Evolutionary conservation across 2,329 filamentous ascomycete species (phyloP), one percentile per base, ranked within the genome.

Genomic region (Paramyrothecium sp.): DNA sequence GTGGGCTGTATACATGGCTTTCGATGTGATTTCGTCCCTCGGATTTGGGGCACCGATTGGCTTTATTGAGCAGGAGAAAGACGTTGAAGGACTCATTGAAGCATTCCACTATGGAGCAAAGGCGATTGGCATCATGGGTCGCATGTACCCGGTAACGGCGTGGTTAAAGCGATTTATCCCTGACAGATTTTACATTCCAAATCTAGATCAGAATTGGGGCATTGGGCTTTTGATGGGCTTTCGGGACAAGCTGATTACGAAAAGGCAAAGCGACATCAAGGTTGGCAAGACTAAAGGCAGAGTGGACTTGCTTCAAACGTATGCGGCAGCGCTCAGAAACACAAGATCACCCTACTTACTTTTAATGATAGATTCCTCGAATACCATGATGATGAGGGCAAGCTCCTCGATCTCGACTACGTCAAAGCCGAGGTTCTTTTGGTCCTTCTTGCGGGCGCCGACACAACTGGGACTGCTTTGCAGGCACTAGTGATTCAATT

Each of bases 181-280:
- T 16, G n/a, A 85, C 81, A 19, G 13, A 44, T 4, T 44, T 16
- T 19, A 17, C 13, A 16, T 44, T 19, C 0, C 82, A 10, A 79
- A 69, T 38, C 81, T 82, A 0, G 76, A 82, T 51, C 77, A 86
- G 34, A 69, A 82, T 44, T 78, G 75, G 13, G 83, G 82, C 1
- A 82, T 85, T 34, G 82, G 82, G 1, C 78, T 76, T 1, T 64
- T 85, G 56, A 85, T 86, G 81, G 73, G 80, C 10, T 85, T 85
- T 67, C 79, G 82, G 3, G 83, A 86, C 61, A 73, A 75, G 23
- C 73, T 86, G 2, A 77, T 86, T 56, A 64, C 69, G 21, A 69
- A 83, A 59, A 75, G 83, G 1, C 68, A 78, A 22, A 66, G 73
- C 23, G 79, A 83, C 54, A 73, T 84, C 20, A 71, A 78, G 53